Conservation (phyloP, 148 eudicot species). For the Heliamphora exappendiculata region DNA sequence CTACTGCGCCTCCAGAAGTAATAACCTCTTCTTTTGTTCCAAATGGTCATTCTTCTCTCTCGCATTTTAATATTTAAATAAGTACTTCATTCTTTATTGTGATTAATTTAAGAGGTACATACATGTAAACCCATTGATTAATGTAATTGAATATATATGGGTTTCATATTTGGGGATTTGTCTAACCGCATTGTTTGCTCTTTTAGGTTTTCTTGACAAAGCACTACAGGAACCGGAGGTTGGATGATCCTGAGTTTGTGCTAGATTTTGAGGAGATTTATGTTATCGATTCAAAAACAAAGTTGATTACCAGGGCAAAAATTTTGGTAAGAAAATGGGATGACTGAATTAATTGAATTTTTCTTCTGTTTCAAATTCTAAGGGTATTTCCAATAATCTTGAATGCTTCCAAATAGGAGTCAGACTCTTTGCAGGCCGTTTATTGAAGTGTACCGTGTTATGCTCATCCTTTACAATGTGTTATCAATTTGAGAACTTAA, state of each 20-base stretch:
- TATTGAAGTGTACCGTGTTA: background rate
- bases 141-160: background rate
- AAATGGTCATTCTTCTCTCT: background rate
- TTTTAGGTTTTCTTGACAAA: constrained; percentile 86
- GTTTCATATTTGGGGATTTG: background rate
- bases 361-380: background rate
- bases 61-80: background rate
- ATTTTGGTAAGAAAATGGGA: constrained; percentile 59
- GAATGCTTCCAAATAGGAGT: background rate
- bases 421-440: background rate
- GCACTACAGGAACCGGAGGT: constrained; percentile 83
- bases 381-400: background rate
- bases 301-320: constrained; percentile 87
- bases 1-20: too few species aligned
- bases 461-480: background rate
- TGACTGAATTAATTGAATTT: background rate
- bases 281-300: constrained; percentile 87
- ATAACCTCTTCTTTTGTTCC: background rate
- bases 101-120: background rate
- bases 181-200: constrained; percentile 9
- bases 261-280: constrained; percentile 96
- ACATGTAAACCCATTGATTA: background rate
- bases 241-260: constrained; percentile 71
- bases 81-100: background rate
- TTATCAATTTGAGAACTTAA: background rate